A percentile compares a stretch with the other conserved stretches of the same genome.
Conservation (phyloP, 1,284 basidiomycete species). For the Ceratobasidium sp. region DNA sequence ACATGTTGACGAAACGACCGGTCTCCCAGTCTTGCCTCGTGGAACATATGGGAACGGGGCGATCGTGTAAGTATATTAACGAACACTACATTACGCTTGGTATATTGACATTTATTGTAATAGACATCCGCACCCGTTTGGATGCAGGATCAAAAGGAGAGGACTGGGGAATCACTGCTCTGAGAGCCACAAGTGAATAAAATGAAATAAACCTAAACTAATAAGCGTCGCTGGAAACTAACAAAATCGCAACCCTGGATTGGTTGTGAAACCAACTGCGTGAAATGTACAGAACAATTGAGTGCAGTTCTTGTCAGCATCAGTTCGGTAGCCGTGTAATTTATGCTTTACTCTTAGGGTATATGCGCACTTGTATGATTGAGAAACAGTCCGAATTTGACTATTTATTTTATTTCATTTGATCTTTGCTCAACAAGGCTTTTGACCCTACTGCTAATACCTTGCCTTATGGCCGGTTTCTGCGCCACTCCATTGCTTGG, state of each 20-base stretch:
- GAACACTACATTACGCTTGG: not conserved
- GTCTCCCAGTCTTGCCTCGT: constrained; percentile 4
- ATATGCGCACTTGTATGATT: too few relatives aligned
- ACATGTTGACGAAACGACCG: constrained; percentile 20
- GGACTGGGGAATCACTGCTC: not conserved
- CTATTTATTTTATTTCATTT: too few relatives aligned
- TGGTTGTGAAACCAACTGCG: too few relatives aligned
- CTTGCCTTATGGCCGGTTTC: too few relatives aligned
- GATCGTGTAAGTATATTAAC: constrained; percentile 11
- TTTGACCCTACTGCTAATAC: too few relatives aligned
- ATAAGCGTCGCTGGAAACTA: not conserved
- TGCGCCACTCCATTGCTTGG: constrained; percentile 9
- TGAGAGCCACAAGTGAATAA: constrained; percentile 3
- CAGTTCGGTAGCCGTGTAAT: too few relatives aligned
- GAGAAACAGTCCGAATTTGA: too few relatives aligned
- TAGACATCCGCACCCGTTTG: constrained; percentile 31
- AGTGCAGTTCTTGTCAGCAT: too few relatives aligned
- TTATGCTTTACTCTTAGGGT: too few relatives aligned
- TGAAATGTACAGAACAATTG: too few relatives aligned
- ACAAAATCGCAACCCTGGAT: too few relatives aligned
- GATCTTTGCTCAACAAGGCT: too few relatives aligned
- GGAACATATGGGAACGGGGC: constrained; percentile 33
- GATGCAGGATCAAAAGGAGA: constrained; percentile 15
- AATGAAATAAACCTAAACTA: not conserved
- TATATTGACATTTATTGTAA: not conserved